A percentile compares a stretch with the other conserved stretches of the same genome.
phyloP scores from a whole-genome alignment of 176 grass and related monocot species.

The Musa acuminata region DNA sequence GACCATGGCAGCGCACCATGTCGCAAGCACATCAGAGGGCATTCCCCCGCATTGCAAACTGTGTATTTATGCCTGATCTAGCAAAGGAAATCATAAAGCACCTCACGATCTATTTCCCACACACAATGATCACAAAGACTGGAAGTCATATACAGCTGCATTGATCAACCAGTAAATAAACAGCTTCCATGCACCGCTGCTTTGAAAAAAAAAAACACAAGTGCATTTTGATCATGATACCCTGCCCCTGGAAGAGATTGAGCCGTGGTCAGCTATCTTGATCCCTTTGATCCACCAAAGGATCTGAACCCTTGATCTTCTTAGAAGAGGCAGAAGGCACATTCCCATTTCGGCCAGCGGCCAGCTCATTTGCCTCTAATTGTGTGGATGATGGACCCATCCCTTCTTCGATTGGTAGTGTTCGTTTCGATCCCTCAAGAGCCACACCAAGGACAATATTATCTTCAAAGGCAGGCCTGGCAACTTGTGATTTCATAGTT shows the following conservation, averaged over 20 bases:
- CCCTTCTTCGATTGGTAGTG: slow-evolving; percentile 77
- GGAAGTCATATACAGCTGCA: not conserved
- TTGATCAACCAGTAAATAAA: not conserved
- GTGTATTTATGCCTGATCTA: not conserved
- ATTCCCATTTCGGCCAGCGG: slow-evolving; percentile 16
- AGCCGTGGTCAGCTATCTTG: slow-evolving; percentile 27
- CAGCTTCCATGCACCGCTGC: not conserved
- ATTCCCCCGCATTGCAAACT: too few species aligned
- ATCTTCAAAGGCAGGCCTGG: slow-evolving; percentile 68
- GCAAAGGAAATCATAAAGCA: not conserved
- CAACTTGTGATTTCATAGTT: slow-evolving; percentile 8
- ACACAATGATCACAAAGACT: not conserved
- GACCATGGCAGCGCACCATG: too few species aligned
- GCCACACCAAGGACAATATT: slow-evolving; percentile 96
- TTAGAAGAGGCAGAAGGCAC: slow-evolving; percentile 37
- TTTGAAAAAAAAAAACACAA: not conserved
- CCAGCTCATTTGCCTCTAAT: slow-evolving; percentile 53
- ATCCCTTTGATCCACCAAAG: slow-evolving; percentile 37
- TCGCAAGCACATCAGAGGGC: too few species aligned
- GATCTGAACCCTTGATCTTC: slow-evolving; percentile 41
- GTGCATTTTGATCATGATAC: not conserved
- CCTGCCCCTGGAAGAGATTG: not conserved
- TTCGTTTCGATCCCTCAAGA: slow-evolving; percentile 87
- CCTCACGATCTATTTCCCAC: not conserved
- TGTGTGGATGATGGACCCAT: slow-evolving; percentile 37